Evolutionary conservation across 2,329 filamentous ascomycete species (phyloP), one percentile per base, ranked within the genome.

Genomic region (Nothophoma quercina): DNA sequence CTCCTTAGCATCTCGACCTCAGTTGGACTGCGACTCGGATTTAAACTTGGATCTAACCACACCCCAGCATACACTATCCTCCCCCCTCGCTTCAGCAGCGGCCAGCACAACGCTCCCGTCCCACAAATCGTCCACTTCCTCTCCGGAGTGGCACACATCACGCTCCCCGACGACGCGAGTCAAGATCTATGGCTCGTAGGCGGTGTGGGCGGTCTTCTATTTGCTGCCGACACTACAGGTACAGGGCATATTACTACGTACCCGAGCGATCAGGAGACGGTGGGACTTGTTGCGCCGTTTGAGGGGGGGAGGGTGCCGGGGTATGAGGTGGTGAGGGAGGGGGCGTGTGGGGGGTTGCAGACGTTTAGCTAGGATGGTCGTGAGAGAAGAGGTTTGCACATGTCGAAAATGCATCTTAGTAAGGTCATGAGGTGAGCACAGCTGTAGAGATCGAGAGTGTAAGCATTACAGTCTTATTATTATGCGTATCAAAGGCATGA

Each of bases 71-170:
- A 71, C 45, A 64, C 68, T 1, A 58, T 73, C 15, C 55, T 75
- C 6, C 70, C 72, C 2, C 65, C 70, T 2, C 62, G 67, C 12
- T 74, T 63, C 32, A 51, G 73, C 46, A 70, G 68, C n/a, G 71
- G 70, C 7, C 45, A 64, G 16, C 72, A 74, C 26, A 73, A 60
- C 28, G 68, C 69, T 7, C 72, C 71, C n/a, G 58, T 46, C 9
- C 58, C 65, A n/a, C 70, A 74, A 63, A 46, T 73, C 9, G 72
- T 73, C 3, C 59, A 66, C 47, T 73, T 70, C 39, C 23, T 70
- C 2, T 70, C 71, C 15, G 72, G 72, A 6, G 32, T 73, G 8
- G 68, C 67, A 2, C 68, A 73, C 43, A 28, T 74, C 22, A 71
- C 68, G 1, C 50, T 73, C 7, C 71, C 71, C 1, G 46, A 68